A percentile compares a stretch with the other conserved stretches of the same genome.
phyloP scores from a whole-genome alignment of 179 eudicot species.

The Beta lomatogona region DNA sequence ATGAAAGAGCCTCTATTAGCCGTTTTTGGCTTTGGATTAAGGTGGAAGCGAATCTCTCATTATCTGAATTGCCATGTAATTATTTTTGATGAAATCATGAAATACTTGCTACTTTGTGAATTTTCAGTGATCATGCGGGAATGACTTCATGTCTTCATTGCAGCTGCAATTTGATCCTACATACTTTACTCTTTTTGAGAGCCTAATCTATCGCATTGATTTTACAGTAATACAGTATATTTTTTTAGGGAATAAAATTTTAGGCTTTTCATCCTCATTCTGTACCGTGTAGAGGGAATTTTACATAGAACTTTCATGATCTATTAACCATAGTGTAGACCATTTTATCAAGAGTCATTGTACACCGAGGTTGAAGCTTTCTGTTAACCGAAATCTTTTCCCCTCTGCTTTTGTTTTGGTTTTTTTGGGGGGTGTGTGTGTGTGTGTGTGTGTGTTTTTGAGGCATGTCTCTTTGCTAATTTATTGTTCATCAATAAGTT shows the following conservation, averaged over 20 bases:
- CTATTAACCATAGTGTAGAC: not conserved
- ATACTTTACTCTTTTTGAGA: not conserved
- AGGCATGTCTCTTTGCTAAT: not conserved
- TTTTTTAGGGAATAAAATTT: not conserved
- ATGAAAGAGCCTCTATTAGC: not conserved
- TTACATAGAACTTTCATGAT: not conserved
- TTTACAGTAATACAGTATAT: not conserved
- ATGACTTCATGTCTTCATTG: not conserved
- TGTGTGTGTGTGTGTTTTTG: no score
- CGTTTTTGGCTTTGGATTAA: constrained; percentile 1
- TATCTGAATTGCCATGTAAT: not conserved
- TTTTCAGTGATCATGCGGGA: not conserved
- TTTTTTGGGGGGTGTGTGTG: fast-evolving
- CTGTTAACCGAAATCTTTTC: not conserved
- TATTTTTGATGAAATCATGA: not conserved
- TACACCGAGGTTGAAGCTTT: not conserved
- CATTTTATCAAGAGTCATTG: not conserved
- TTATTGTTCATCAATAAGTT: not conserved
- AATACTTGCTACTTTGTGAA: not conserved
- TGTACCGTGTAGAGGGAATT: not conserved
- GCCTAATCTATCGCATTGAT: not conserved
- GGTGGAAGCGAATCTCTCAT: not conserved
- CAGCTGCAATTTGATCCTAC: not conserved
- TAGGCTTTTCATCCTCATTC: not conserved
- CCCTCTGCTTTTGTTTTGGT: not conserved